Evolutionary conservation across 2,329 filamentous ascomycete species (phyloP), one percentile per base, ranked within the genome.

Genomic region (Ceratocystis lukuohia): DNA sequence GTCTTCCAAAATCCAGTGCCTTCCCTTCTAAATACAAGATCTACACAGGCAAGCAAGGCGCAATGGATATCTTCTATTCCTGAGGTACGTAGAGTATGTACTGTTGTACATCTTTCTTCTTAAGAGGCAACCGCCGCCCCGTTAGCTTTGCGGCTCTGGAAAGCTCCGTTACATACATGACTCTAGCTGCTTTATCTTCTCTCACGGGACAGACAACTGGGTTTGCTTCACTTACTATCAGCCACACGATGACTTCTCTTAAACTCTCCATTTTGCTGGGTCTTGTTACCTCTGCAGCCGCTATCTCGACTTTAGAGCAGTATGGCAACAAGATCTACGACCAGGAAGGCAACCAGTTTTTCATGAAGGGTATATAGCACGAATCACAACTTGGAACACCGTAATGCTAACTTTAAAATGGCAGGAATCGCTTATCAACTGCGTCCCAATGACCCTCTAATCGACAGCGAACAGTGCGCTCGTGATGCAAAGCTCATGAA

Each of bases 321-420:
- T 83, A 87, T 65, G 90, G 90, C 63, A 86, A 87, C 77, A 96
- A 95, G 77, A 91, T 96, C 79, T 96, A 95, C 78, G 86, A 85
- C 70, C 84, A 83, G 72, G 84, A 92, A 74, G 90, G 90, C 70
- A 80, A 85, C 41, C 90, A 95, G 73, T 95, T 89, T 80, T 94
- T 85, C 75, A 82, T 94, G 75, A 94, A 92, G 78, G 89, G 89
- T 88, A 75, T 10, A n/a, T n/a, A 53, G 15, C 46, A 6, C 10
- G n/a, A 20, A 33, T 25, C 45, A 20, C 30, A 37, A 28, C 10
- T n/a, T 33, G 17, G 17, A 63, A 74, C 12, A 15, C 12, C 4
- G 25, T 8, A 2, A 22, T 33, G 20, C 61, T 64, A 3, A 67
- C 50, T n/a, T 25, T 3, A 3, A 45, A 33, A 5, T 71, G 48